These are phyloP conservation scores for Penicillium malachiteum DNA, from an alignment of 495 filamentous ascomycete species.

Conservation along the genomic window DNA sequence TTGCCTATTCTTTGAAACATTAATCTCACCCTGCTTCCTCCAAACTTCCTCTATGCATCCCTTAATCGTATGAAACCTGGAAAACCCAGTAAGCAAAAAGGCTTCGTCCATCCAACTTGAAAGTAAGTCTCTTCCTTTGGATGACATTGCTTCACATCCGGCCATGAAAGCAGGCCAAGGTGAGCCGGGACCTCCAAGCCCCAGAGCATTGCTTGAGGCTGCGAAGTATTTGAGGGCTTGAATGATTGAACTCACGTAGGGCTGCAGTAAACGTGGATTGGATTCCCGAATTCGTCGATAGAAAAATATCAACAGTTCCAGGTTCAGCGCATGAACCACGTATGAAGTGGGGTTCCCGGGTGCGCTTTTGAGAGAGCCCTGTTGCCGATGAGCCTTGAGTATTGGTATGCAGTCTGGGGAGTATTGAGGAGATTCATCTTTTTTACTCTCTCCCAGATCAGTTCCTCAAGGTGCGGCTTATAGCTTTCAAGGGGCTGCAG, in stretches of 20 bases:
- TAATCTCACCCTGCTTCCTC: too few relatives aligned
- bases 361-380: too few relatives aligned
- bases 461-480: background rate
- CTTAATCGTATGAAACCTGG: too few relatives aligned
- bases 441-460: background rate
- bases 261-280: conserved; percentile 20
- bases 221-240: conserved; percentile 8
- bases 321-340: conserved; percentile 22
- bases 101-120: too few relatives aligned
- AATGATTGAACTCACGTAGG: conserved; percentile 22
- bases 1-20: too few relatives aligned
- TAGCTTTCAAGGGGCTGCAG: background rate
- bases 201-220: background rate
- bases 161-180: conserved; percentile 31
- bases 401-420: background rate
- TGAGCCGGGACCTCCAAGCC: conserved; percentile 16
- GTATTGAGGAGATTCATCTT: background rate
- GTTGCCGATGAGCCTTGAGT: too few relatives aligned
- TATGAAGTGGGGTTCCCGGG: too few relatives aligned
- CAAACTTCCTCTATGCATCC: too few relatives aligned
- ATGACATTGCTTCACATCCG: conserved; percentile 19
- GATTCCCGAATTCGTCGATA: conserved; percentile 27
- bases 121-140: too few relatives aligned
- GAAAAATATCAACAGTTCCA: conserved; percentile 29
- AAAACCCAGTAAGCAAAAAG: too few relatives aligned